Conservation (phyloP, 495 filamentous ascomycete species). For the Aspergillus incahuasiensis region DNA sequence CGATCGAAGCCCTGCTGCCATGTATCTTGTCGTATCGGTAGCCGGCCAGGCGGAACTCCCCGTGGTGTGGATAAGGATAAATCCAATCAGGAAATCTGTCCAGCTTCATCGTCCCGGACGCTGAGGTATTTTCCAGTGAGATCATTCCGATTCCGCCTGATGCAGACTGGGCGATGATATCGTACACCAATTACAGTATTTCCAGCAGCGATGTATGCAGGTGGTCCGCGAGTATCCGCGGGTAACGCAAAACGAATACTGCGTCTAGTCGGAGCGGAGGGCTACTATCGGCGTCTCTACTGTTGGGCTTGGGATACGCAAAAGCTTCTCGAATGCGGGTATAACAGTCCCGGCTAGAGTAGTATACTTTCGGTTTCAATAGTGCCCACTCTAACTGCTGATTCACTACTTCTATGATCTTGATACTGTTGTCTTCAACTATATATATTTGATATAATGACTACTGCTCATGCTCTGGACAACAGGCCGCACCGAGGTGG, state of each 20-base stretch:
- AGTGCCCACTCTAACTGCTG: no score
- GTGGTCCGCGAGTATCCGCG: constrained; percentile 12
- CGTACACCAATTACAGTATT: neutral
- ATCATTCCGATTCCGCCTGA: neutral
- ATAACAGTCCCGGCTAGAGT: no score
- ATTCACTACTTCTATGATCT: no score
- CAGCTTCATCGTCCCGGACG: neutral
- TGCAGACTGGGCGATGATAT: neutral
- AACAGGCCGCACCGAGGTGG: no score
- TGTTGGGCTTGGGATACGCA: no score
- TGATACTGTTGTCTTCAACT: no score
- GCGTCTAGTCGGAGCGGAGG: neutral
- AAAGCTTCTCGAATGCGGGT: no score
- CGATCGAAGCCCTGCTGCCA: neutral
- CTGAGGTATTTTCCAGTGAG: neutral
- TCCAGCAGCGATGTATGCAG: neutral
- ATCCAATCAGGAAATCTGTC: constrained; percentile 5
- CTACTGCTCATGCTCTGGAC: no score
- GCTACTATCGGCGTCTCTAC: constrained; percentile 8
- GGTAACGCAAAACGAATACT: constrained; percentile 15
- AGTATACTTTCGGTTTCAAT: no score
- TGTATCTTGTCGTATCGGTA: neutral
- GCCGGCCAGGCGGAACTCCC: constrained; percentile 7
- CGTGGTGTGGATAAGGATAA: constrained; percentile 13
- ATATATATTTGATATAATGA: no score